Conservation (phyloP, 2,329 filamentous ascomycete species). For the Dactylonectria macrodidyma region DNA sequence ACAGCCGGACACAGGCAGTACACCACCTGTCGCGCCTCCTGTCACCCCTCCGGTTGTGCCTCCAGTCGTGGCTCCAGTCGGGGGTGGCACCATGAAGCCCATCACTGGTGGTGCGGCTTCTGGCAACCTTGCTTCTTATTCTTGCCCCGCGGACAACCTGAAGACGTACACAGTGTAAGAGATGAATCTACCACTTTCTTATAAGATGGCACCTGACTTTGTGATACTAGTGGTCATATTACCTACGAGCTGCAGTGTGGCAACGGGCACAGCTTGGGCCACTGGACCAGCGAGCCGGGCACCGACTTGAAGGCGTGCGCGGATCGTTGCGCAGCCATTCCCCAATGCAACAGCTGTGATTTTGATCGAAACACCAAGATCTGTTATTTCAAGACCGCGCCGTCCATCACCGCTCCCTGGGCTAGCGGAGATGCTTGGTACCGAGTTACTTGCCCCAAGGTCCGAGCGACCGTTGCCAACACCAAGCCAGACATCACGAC, state of each 20-base stretch:
- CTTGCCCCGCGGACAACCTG: background rate
- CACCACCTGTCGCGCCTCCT: background rate
- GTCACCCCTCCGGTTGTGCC: no score
- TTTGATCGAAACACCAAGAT: background rate
- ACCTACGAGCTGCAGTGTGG: constrained; percentile 28
- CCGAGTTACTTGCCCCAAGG: constrained; percentile 8
- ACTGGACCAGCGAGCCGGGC: constrained; percentile 6
- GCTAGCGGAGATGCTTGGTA: constrained; percentile 6
- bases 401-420: background rate
- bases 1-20: background rate
- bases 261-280: constrained; percentile 4
- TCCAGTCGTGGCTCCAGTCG: background rate
- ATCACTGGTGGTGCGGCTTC: background rate
- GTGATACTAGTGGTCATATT: background rate
- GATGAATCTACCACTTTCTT: background rate
- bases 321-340: constrained; percentile 11
- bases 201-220: background rate
- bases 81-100: background rate
- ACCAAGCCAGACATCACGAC: constrained; percentile 1
- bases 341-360: constrained; percentile 19
- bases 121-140: background rate
- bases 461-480: constrained; percentile 1
- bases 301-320: constrained; percentile 25
- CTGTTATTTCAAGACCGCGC: constrained; percentile 19
- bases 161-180: background rate